A percentile compares a stretch with the other conserved stretches of the same genome.
These are phyloP conservation scores for Pseudogymnoascus sp. DNA, from an alignment of 2,329 filamentous ascomycete species.

Conservation along the genomic window DNA sequence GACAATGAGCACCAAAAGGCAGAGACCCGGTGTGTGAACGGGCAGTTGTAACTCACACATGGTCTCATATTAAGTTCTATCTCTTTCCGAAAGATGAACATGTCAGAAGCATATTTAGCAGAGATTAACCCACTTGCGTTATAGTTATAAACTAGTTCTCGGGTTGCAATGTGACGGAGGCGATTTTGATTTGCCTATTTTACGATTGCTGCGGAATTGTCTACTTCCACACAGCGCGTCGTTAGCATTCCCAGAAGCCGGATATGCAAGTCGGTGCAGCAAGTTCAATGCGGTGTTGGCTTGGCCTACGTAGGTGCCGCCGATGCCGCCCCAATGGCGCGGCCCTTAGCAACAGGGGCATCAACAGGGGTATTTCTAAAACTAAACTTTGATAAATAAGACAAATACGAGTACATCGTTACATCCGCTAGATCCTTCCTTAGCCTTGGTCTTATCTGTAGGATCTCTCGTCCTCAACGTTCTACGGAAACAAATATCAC, in stretches of 20 bases:
- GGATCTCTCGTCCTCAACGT: not conserved
- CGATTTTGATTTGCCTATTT: not conserved
- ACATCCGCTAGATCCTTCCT: not conserved
- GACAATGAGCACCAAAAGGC: not conserved
- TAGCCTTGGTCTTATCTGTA: not conserved
- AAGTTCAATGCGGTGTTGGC: not conserved
- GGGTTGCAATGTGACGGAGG: too few relatives aligned
- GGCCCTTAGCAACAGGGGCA: not conserved
- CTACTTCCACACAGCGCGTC: not conserved
- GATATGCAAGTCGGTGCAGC: not conserved
- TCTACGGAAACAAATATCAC: not conserved
- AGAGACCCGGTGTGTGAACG: not conserved
- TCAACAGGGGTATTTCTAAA: not conserved
- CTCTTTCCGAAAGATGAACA: not conserved
- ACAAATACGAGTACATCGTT: not conserved
- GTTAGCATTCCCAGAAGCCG: not conserved
- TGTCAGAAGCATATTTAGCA: not conserved
- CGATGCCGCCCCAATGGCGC: too few relatives aligned
- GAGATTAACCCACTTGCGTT: not conserved
- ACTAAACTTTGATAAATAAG: too few relatives aligned
- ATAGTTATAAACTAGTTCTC: not conserved
- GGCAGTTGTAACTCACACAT: not conserved
- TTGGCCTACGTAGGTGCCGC: not conserved
- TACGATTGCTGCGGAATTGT: not conserved
- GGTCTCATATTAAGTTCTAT: not conserved